Evolutionary conservation across 1,284 basidiomycete genomes (phyloP).

Genomic region (Schizophyllum amplum): DNA sequence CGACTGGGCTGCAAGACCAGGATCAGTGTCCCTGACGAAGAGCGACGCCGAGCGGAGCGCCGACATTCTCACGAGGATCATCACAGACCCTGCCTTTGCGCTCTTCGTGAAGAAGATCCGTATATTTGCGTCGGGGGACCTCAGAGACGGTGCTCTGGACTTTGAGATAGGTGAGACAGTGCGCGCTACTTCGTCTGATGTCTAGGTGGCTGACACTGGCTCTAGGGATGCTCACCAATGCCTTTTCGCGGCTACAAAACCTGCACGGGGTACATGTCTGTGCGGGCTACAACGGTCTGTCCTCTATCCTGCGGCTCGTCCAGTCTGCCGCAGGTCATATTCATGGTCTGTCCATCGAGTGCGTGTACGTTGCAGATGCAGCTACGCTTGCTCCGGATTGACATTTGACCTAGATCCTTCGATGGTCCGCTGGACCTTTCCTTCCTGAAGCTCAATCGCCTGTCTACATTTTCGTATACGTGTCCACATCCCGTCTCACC

Average conservation of each 20-base stretch:
- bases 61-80: constrained; percentile 60
- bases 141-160: constrained; percentile 42
- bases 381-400: background rate
- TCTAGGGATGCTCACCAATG: constrained; percentile 59
- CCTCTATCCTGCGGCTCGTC: constrained; percentile 42
- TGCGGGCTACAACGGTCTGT: constrained; percentile 47
- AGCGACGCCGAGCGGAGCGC: constrained; percentile 56
- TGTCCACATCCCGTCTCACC: background rate
- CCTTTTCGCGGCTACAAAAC: constrained; percentile 51
- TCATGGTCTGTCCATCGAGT: constrained; percentile 47
- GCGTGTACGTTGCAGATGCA: constrained; percentile 15
- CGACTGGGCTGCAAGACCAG: constrained; percentile 15
- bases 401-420: constrained; percentile 29
- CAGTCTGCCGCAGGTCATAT: constrained; percentile 43
- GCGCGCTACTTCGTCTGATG: background rate
- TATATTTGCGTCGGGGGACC: constrained; percentile 42
- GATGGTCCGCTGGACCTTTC: constrained; percentile 44
- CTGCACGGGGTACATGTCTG: constrained; percentile 52
- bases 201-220: background rate
- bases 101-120: constrained; percentile 47
- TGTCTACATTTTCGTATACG: constrained; percentile 48
- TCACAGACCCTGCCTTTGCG: constrained; percentile 52
- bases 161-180: constrained; percentile 59
- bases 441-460: constrained; percentile 47
- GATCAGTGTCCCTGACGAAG: constrained; percentile 26